A percentile compares a stretch with the other conserved stretches of the same genome.
Conservation (phyloP, 306 rosid genomes). For the Boehmeria nivea region DNA sequence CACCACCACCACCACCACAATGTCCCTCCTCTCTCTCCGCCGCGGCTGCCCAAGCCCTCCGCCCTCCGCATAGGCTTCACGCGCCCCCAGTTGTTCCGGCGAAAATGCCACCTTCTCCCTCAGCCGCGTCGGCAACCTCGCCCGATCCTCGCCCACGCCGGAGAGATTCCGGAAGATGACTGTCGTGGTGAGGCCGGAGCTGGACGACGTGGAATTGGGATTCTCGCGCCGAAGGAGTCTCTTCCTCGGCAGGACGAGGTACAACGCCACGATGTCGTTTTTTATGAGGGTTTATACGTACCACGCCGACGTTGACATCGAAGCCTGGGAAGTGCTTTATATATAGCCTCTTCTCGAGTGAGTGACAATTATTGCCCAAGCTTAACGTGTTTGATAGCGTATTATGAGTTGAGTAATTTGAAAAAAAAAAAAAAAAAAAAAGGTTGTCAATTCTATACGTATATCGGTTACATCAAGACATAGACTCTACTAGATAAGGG, state of each 20-base stretch:
- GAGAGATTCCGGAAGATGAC: slow-evolving; percentile 15
- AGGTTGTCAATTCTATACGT: no score
- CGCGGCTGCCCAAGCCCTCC: slow-evolving; percentile 32
- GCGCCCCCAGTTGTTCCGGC: slow-evolving; percentile 37
- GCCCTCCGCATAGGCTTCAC: slow-evolving; percentile 39
- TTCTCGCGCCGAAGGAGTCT: slow-evolving; percentile 10
- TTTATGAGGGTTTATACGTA: slow-evolving; percentile 51
- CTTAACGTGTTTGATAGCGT: no score
- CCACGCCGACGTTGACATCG: slow-evolving; percentile 24
- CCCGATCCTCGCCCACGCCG: slow-evolving; percentile 41
- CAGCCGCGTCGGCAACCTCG: slow-evolving; percentile 43
- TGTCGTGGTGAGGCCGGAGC: slow-evolving; percentile 25
- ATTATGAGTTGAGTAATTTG: no score
- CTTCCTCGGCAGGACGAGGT: slow-evolving; percentile 43
- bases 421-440: no score
- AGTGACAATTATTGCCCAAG: no score
- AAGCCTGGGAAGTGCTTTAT: slow-evolving; percentile 57
- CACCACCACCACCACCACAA: background rate
- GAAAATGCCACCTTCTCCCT: slow-evolving; percentile 51
- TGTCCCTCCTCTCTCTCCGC: slow-evolving; percentile 11
- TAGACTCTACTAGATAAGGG: no score
- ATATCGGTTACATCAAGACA: no score
- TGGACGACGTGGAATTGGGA: slow-evolving; percentile 30
- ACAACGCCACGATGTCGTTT: slow-evolving; percentile 46
- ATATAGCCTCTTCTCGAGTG: no score